These are phyloP conservation scores for Naumovozyma baii DNA, from an alignment of 805 yeast genomes.

Conservation along the genomic window DNA sequence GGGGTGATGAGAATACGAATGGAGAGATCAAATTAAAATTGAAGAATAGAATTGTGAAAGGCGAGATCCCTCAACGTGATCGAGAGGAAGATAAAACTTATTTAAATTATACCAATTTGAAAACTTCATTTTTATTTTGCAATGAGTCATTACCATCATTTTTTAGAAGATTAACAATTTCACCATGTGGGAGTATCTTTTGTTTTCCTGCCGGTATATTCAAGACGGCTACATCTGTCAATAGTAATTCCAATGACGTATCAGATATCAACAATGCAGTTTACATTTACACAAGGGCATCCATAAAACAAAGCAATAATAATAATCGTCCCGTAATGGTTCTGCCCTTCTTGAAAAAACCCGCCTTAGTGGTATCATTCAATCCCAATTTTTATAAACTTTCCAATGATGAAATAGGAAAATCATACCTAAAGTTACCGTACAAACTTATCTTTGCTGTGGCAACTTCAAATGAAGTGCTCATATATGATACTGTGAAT, in stretches of 20 bases:
- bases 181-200: slow-evolving; percentile 81
- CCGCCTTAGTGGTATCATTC: slow-evolving; percentile 76
- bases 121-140: slow-evolving; percentile 51
- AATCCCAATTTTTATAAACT: slow-evolving; percentile 50
- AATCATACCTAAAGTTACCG: slow-evolving; percentile 43
- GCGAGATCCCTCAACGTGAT: slow-evolving; percentile 42
- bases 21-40: slow-evolving; percentile 16
- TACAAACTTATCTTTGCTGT: slow-evolving; percentile 85
- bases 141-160: slow-evolving; percentile 85
- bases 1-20: slow-evolving; percentile 4
- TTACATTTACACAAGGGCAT: slow-evolving; percentile 65
- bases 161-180: slow-evolving; percentile 74
- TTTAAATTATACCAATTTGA: slow-evolving; percentile 19
- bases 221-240: slow-evolving; percentile 23
- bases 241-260: slow-evolving; percentile 16
- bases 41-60: slow-evolving; percentile 39
- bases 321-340: slow-evolving; percentile 61
- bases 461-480: slow-evolving; percentile 80
- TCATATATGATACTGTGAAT: slow-evolving; percentile 71
- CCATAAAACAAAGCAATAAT: slow-evolving; percentile 37
- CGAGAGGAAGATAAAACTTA: slow-evolving; percentile 2
- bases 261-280: slow-evolving; percentile 58
- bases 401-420: not conserved
- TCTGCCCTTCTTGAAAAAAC: slow-evolving; percentile 69
- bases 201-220: slow-evolving; percentile 70